Base-by-base conservation (phyloP, 129 eudicot species). In the Deinandra increscens region DNA sequence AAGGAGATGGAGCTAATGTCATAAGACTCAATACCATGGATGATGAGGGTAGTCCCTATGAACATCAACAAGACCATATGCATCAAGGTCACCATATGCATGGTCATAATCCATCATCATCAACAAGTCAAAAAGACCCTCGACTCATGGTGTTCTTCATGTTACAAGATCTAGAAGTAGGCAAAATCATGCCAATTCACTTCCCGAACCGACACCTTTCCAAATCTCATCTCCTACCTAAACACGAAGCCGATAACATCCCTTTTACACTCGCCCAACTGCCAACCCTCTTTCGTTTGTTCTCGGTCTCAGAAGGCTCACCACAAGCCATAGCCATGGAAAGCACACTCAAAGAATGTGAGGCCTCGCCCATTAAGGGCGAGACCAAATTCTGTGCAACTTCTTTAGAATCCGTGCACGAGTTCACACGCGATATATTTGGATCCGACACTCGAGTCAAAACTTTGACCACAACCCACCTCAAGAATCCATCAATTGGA, bases 311-410 rank as follows among this genome's bases (percentile, higher is more conserved):
- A 9, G 75, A 49, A 34, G 72, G 65, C 60, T 87, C 94, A 14
- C 85, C 89, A 14, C 97, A 90, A 82, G 97, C 89, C 74, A 72
- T 14, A 63, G 91, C 92, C 73, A 85, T 91, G 97, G 83, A 79
- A 73, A 78, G 74, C 36, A 91, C 95, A 33, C 88, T 91, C 7
- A 64, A 75, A 67, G 78, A 91, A 29, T 91, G 97, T 31, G 84
- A 84, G 66, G 68, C 74, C 22, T 66, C 66, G 29, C 87, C 95
- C 64, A 82, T 90, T 43, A 54, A 73, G 19, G 97, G 97, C 3
- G 97, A 90, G 48, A 84, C 87, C 64, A 90, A 82, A 42, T 38
- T 70, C 12, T 90, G 95, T 43, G 95, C 95, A 26, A 81, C 90
- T 55, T 87, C 87, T 20, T 43, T 79, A 10, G 89, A 85, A 69